Base-by-base conservation (phyloP, 2,329 filamentous ascomycete species). In the Fusarium sp. region DNA sequence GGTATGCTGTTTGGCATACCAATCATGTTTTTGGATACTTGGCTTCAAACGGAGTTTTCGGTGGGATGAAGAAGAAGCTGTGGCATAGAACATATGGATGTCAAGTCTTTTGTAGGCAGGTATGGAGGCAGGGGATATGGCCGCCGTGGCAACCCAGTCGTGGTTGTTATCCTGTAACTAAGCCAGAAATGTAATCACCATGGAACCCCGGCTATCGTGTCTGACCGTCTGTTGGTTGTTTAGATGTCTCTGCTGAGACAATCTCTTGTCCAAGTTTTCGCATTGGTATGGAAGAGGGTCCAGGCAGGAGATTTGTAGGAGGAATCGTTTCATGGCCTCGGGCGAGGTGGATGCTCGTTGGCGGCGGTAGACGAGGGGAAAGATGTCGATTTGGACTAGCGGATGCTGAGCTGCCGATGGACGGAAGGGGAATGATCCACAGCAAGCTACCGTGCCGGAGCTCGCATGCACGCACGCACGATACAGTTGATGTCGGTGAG, bases 401-500 rank as follows among this genome's bases (percentile, higher is more conserved):
- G 71, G 66, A 74, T 66, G 37, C 52, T 40, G 35, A 69, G 67
- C 56, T 74, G 57, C 57, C 57, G 66, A 54, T 56, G 45, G 47
- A 62, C 27, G 38, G 38, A 45, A 45, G 43, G 12, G 22, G n/a
- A 33, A n/a, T 14, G 45, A n/a, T 14, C 35, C 47, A 56, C 47
- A 33, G 11, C 15, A 27, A 63, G 61, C 61, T 56, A 63, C 45
- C 22, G 47, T 57, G 33, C 52, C 32, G 45, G 45, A 38, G 38
- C 45, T 47, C 38, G 15, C 37, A 50, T 52, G 64, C 58, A 73
- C 14, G 22, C 25, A 64, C 20, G 32, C 45, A 56, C 61, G 47
- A 40, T 30, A 40, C 25, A 17, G 47, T 32, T n/a, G 47, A 63
- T 70, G 72, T 74, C 72, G 72, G 72, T 74, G 72, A 74, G 72